Conservation (phyloP, 2,329 filamentous ascomycete genomes). For the Aspergillus aculeatus region DNA sequence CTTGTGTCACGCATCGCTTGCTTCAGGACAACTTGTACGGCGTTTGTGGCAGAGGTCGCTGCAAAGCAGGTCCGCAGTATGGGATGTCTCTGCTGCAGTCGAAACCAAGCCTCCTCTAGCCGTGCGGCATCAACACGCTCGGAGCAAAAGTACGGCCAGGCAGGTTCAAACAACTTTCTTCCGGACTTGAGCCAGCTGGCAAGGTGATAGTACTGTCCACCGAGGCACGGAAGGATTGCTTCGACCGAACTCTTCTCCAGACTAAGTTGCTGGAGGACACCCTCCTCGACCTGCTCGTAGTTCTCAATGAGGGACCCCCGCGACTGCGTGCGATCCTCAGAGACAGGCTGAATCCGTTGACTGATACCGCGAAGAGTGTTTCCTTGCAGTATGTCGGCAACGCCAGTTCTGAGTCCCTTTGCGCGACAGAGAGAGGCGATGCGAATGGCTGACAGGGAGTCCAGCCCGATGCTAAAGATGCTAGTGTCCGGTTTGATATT, state of each 20-base stretch:
- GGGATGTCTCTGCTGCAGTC: constrained; percentile 31
- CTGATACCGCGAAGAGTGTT: constrained; percentile 32
- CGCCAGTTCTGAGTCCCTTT: constrained; percentile 26
- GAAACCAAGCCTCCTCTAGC: constrained; percentile 31
- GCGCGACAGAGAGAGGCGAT: constrained; percentile 29
- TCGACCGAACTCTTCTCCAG: constrained; percentile 24
- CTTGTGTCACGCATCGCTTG: constrained; percentile 11
- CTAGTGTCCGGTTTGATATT: constrained; percentile 26
- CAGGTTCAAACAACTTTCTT: constrained; percentile 31
- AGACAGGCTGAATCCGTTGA: constrained; percentile 16
- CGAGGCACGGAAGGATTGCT: constrained; percentile 29
- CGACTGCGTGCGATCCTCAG: not conserved
- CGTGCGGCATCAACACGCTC: constrained; percentile 25
- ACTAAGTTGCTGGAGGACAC: constrained; percentile 16
- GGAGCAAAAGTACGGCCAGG: constrained; percentile 28
- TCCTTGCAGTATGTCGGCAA: constrained; percentile 35
- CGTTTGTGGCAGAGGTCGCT: constrained; percentile 23
- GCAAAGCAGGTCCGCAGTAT: constrained; percentile 38
- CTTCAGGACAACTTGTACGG: constrained; percentile 33
- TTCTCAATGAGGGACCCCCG: constrained; percentile 16
- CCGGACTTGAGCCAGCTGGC: constrained; percentile 34
- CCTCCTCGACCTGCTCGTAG: constrained; percentile 10
- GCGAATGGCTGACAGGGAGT: constrained; percentile 33
- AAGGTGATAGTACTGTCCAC: constrained; percentile 36
- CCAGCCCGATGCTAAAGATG: constrained; percentile 33